These are phyloP conservation scores for Candida incommunis DNA, from an alignment of 805 yeast genomes.

Conservation along the genomic window DNA sequence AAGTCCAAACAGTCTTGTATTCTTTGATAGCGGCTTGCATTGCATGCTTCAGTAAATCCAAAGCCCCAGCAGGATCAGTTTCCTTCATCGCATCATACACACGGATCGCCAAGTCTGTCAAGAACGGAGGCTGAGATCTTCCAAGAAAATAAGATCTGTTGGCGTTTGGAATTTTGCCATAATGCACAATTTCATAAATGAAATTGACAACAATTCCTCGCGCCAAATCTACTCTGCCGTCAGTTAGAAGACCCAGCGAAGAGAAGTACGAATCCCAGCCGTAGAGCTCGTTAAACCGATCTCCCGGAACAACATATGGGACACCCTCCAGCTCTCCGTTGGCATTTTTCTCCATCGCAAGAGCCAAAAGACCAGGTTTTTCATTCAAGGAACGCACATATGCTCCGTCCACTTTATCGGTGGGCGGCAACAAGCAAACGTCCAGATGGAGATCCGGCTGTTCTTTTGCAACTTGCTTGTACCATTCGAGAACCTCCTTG, in stretches of 20 bases:
- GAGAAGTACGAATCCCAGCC: conserved; percentile 98
- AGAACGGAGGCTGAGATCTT: conserved; percentile 92
- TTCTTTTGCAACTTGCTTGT: conserved; percentile 33
- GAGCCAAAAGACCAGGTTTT: conserved; percentile 74
- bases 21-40: conserved; percentile 73
- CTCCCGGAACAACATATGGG: conserved; percentile 95
- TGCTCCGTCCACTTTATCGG: background rate
- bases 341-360: conserved; percentile 56
- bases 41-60: conserved; percentile 51
- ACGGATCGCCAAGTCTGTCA: conserved; percentile 79
- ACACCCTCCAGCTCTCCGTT: conserved; percentile 39
- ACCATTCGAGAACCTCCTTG: conserved; percentile 61
- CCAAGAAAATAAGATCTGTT: conserved; percentile 82
- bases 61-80: conserved; percentile 27
- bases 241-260: conserved; percentile 63
- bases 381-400: conserved; percentile 34
- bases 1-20: conserved; percentile 68
- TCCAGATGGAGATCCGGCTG: conserved; percentile 27
- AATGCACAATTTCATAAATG: conserved; percentile 75
- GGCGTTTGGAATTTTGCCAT: conserved; percentile 89
- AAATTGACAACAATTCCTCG: conserved; percentile 87
- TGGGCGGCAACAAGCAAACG: background rate
- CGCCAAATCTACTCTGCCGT: conserved; percentile 54
- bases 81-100: conserved; percentile 41
- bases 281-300: conserved; percentile 88